Evolutionary conservation across 2,329 filamentous ascomycete genomes (phyloP).

Genomic region (Cladosporium austrohemisphaericum): DNA sequence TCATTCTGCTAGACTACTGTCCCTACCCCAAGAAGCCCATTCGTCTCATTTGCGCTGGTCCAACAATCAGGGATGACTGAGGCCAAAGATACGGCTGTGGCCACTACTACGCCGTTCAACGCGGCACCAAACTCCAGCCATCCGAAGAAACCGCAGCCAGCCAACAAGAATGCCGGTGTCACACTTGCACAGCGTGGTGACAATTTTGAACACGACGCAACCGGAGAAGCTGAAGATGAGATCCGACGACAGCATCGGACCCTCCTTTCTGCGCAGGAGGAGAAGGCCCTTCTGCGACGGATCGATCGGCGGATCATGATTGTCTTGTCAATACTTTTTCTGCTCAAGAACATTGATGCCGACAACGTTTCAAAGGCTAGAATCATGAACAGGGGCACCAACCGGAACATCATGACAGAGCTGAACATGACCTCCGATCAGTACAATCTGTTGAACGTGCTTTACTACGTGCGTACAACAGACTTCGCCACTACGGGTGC

Average conservation of each 20-base stretch:
- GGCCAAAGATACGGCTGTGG: too few species aligned
- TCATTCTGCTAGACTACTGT: too few species aligned
- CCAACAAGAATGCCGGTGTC: background rate
- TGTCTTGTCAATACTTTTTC: constrained; percentile 35
- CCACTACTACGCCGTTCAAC: too few species aligned
- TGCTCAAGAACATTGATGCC: constrained; percentile 33
- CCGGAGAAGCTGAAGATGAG: background rate
- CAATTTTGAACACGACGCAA: background rate
- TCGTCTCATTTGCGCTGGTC: too few species aligned
- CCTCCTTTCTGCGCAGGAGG: constrained; percentile 35
- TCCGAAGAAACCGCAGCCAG: too few species aligned
- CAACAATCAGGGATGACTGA: too few species aligned
- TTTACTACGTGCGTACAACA: constrained; percentile 33
- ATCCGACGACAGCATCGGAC: background rate
- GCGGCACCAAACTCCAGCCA: too few species aligned
- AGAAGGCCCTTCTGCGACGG: constrained; percentile 43
- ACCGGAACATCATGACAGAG: constrained; percentile 22
- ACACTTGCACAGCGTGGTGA: background rate
- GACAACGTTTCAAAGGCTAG: constrained; percentile 34
- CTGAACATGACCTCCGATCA: constrained; percentile 31
- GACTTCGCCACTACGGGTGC: too few species aligned
- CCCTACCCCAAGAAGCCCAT: too few species aligned
- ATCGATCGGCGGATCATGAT: constrained; percentile 45
- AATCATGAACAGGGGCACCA: constrained; percentile 36
- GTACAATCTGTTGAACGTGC: constrained; percentile 34